A percentile compares a stretch with the other conserved stretches of the same genome.
phyloP scores from a whole-genome alignment of 495 filamentous ascomycete genomes.

The Darksidea phi region DNA sequence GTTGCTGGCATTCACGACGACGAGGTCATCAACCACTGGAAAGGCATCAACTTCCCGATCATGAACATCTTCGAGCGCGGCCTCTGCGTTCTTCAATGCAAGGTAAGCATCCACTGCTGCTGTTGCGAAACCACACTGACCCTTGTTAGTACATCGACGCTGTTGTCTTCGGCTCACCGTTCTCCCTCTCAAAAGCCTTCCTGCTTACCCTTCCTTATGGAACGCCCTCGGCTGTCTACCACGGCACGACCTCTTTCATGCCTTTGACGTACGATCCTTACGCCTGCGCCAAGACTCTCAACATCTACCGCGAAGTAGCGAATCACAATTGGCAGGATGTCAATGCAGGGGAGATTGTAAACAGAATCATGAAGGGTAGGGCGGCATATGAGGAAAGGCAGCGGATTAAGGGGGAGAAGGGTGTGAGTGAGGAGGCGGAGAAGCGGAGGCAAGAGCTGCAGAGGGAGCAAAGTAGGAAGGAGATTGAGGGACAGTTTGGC shows the following conservation, averaged over 20 bases:
- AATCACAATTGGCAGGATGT: conserved; percentile 78
- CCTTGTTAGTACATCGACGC: conserved; percentile 72
- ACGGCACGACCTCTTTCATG: conserved; percentile 91
- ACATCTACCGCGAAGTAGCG: conserved; percentile 43
- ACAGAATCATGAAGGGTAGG: conserved; percentile 78
- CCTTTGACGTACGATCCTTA: conserved; percentile 86
- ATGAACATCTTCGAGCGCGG: conserved; percentile 98
- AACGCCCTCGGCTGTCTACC: conserved; percentile 72
- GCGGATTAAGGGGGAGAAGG: conserved; percentile 81
- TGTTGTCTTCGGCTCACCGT: conserved; percentile 85
- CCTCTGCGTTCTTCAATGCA: conserved; percentile 91
- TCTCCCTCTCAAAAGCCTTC: conserved; percentile 73
- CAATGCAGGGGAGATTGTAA: conserved; percentile 89
- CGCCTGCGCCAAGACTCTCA: conserved; percentile 53
- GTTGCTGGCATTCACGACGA: conserved; percentile 93
- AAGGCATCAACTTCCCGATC: conserved; percentile 96
- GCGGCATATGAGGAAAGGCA: conserved; percentile 88
- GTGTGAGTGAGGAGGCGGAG: conserved; percentile 63
- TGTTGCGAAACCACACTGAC: conserved; percentile 18
- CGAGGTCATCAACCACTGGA: conserved; percentile 89
- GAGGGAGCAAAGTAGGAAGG: conserved; percentile 44
- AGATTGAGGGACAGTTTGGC: conserved; percentile 41
- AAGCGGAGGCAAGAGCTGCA: conserved; percentile 55
- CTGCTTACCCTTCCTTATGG: conserved; percentile 73
- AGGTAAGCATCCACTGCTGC: conserved; percentile 54